Conservation (phyloP, 1,284 basidiomycete genomes). For the Cerioporus squamosus region DNA sequence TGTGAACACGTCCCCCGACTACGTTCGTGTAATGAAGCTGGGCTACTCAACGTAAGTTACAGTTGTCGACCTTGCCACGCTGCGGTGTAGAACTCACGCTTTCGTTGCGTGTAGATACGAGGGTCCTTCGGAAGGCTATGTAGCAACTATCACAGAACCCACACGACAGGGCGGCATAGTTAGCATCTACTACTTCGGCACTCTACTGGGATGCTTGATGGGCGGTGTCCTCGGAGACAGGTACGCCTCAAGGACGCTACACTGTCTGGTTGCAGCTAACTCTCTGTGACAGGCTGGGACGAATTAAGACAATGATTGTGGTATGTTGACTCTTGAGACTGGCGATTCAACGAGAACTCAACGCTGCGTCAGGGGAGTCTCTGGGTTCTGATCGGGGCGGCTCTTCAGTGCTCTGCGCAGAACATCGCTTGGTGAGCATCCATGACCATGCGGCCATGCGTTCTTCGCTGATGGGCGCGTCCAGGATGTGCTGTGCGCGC, state of each 20-base stretch:
- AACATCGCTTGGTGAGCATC: conserved; percentile 47
- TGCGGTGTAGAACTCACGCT: neutral
- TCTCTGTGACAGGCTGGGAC: conserved; percentile 39
- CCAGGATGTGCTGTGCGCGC: conserved; percentile 55
- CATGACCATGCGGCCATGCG: neutral
- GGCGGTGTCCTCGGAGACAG: conserved; percentile 48
- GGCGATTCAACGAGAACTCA: neutral
- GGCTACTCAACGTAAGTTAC: conserved; percentile 41
- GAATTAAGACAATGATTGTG: conserved; percentile 48
- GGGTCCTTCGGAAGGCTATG: conserved; percentile 48
- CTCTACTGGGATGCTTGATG: conserved; percentile 52
- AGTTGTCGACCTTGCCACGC: conserved; percentile 10
- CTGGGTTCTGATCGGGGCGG: conserved; percentile 52
- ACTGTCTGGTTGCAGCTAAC: neutral
- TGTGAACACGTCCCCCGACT: conserved; percentile 53
- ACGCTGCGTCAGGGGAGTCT: conserved; percentile 36
- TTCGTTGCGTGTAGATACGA: conserved; percentile 34
- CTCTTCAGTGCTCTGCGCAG: conserved; percentile 55
- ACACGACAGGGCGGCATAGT: conserved; percentile 57
- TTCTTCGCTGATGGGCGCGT: neutral
- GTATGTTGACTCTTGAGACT: conserved; percentile 21
- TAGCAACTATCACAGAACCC: conserved; percentile 52
- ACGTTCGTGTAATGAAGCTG: conserved; percentile 48
- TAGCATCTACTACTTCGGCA: conserved; percentile 54
- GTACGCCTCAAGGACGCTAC: conserved; percentile 15